Evolutionary conservation across 805 yeast genomes (phyloP).

Genomic region (Starmera caribaea): DNA sequence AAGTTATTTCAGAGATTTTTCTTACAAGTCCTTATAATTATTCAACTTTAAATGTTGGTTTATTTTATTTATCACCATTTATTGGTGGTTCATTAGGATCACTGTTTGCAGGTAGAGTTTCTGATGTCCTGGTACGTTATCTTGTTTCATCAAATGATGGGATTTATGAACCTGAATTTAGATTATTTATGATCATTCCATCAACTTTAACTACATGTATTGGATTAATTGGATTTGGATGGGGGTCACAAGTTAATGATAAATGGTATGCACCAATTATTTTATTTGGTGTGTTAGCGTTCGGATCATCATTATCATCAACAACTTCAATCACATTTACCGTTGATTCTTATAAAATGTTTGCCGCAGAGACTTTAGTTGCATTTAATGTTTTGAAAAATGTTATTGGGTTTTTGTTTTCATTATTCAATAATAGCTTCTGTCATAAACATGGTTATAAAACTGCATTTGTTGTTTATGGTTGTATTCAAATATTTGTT

Average conservation of each 20-base stretch:
- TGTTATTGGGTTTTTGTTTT: slow-evolving; percentile 43
- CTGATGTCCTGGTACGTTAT: slow-evolving; percentile 37
- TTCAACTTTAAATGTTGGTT: slow-evolving; percentile 36
- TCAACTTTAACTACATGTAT: slow-evolving; percentile 31
- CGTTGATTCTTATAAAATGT: slow-evolving; percentile 46
- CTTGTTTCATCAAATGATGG: slow-evolving; percentile 40
- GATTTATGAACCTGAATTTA: slow-evolving; percentile 53
- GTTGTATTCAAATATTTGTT: slow-evolving; percentile 38
- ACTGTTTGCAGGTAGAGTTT: slow-evolving; percentile 37
- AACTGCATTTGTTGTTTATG: slow-evolving; percentile 42
- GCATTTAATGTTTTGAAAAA: slow-evolving; percentile 47
- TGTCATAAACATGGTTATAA: slow-evolving; percentile 30
- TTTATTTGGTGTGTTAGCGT: slow-evolving; percentile 45
- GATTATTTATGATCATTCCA: slow-evolving; percentile 44
- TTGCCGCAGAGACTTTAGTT: slow-evolving; percentile 51
- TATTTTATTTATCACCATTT: slow-evolving; percentile 46
- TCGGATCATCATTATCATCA: slow-evolving; percentile 52
- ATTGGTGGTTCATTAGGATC: slow-evolving; percentile 51
- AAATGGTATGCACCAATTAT: slow-evolving; percentile 49
- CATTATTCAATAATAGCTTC: slow-evolving; percentile 44
- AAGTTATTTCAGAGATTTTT: slow-evolving; percentile 43
- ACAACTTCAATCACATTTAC: slow-evolving; percentile 53
- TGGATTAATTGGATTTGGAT: slow-evolving; percentile 57
- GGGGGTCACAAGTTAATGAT: slow-evolving; percentile 39
- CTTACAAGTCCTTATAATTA: slow-evolving; percentile 29